Conservation (phyloP, 768 basidiomycete species). For the Amanita pallidorosea region DNA sequence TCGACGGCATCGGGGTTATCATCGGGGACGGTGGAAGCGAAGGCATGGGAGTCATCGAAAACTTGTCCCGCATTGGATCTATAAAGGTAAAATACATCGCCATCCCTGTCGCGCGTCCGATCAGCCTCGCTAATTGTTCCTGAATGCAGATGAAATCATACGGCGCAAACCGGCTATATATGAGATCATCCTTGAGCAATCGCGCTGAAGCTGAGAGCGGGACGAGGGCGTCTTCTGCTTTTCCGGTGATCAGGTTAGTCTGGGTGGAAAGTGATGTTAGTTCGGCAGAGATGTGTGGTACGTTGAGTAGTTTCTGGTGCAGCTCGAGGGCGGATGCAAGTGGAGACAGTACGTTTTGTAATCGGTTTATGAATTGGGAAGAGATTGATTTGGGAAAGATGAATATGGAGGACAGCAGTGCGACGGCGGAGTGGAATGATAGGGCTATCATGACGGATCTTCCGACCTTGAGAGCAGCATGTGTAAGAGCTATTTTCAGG, state of each 20-base stretch:
- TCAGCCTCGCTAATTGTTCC: constrained; percentile 34
- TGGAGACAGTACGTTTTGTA: constrained; percentile 38
- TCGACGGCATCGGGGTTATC: constrained; percentile 11
- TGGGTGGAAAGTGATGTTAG: constrained; percentile 22
- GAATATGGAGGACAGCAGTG: constrained; percentile 38
- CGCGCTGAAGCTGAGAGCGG: constrained; percentile 40
- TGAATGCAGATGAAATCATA: constrained; percentile 44
- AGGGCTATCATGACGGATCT: constrained; percentile 44
- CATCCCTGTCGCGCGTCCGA: constrained; percentile 54
- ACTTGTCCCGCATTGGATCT: constrained; percentile 49
- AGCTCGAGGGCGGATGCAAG: constrained; percentile 31
- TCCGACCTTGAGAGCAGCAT: constrained; percentile 27
- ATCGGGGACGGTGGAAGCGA: constrained; percentile 22
- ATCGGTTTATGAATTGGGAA: constrained; percentile 39
- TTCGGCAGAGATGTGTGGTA: constrained; percentile 26
- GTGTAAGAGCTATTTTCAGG: background rate
- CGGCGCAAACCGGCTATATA: constrained; percentile 50
- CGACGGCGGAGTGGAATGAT: constrained; percentile 44
- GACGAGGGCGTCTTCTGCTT: constrained; percentile 37
- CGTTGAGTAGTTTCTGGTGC: constrained; percentile 35
- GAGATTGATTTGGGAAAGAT: constrained; percentile 60
- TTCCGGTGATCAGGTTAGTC: constrained; percentile 22
- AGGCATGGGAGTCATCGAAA: constrained; percentile 35
- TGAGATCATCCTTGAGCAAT: constrained; percentile 47
- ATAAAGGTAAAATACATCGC: constrained; percentile 50